A percentile compares a stretch with the other conserved stretches of the same genome.
Evolutionary conservation across 768 basidiomycete genomes (phyloP).

Genomic region (Tricholoma flavovirens): DNA sequence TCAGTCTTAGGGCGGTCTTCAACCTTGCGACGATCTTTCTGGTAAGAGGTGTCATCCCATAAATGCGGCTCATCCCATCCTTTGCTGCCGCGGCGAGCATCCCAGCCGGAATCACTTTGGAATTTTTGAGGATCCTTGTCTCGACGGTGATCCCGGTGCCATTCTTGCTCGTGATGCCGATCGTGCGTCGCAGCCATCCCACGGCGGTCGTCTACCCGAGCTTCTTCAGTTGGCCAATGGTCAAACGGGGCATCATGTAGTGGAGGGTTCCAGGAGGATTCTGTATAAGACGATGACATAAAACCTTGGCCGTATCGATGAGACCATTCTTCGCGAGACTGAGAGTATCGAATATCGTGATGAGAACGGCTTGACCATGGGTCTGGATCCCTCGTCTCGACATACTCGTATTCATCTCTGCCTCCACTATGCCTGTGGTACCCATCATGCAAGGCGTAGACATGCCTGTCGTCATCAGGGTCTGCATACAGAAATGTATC

Average conservation of each 20-base stretch:
- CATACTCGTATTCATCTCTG: constrained; percentile 43
- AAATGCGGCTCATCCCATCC: constrained; percentile 32
- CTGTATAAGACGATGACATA: constrained; percentile 40
- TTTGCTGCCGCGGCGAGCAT: constrained; percentile 41
- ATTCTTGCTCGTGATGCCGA: constrained; percentile 24
- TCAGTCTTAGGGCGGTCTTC: constrained; percentile 48
- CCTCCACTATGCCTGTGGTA: constrained; percentile 39
- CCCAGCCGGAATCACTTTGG: constrained; percentile 51
- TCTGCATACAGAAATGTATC: constrained; percentile 47
- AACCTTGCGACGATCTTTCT: constrained; percentile 21
- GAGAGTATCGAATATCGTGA: constrained; percentile 35
- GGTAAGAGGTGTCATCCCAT: constrained; percentile 20
- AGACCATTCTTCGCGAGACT: constrained; percentile 42
- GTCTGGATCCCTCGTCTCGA: constrained; percentile 39
- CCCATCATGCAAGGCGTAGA: constrained; percentile 33
- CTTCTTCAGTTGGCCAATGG: constrained; percentile 39
- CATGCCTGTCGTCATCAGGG: constrained; percentile 40
- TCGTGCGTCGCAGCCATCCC: constrained; percentile 11
- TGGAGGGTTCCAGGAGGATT: constrained; percentile 33
- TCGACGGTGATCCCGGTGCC: constrained; percentile 33
- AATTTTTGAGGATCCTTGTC: constrained; percentile 34
- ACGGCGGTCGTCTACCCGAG: constrained; percentile 24
- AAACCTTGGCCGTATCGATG: constrained; percentile 42
- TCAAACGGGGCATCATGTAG: constrained; percentile 38
- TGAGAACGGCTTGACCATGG: constrained; percentile 35